Evolutionary conservation across 208 protist genomes (phyloP).

Genomic region (Acanthamoeba castellanii): DNA sequence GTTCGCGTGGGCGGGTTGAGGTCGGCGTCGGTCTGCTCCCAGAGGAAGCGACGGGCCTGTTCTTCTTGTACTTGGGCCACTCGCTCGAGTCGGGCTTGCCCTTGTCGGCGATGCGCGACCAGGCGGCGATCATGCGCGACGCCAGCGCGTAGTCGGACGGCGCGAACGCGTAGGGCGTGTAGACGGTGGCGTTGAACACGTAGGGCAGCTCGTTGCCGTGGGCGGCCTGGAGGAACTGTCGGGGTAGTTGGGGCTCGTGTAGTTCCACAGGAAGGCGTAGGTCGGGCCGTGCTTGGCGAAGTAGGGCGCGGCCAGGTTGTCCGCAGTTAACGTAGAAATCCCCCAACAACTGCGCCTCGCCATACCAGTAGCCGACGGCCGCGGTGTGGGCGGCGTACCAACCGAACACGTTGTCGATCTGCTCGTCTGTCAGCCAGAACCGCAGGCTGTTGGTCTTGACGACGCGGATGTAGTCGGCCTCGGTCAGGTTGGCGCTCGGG

Average conservation of each 20-base stretch:
- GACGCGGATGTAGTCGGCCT: not conserved
- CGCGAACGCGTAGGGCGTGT: not conserved
- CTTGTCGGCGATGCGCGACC: not conserved
- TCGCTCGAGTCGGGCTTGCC: not conserved
- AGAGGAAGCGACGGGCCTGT: too few relatives aligned
- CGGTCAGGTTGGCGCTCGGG: not conserved
- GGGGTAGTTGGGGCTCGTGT: not conserved
- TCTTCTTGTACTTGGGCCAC: not conserved
- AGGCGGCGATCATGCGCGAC: not conserved
- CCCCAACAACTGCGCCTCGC: too few relatives aligned
- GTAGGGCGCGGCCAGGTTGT: too few relatives aligned
- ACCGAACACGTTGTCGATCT: not conserved
- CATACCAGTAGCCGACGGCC: not conserved
- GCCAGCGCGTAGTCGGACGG: not conserved
- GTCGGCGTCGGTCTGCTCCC: too few relatives aligned
- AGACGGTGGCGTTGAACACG: not conserved
- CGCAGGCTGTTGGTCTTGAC: not conserved
- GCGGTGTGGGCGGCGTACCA: not conserved
- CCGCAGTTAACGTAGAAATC: too few relatives aligned
- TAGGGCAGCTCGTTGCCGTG: not conserved
- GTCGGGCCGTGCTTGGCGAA: too few relatives aligned
- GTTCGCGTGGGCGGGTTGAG: too few relatives aligned
- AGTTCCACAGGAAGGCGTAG: not conserved
- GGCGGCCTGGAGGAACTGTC: not conserved
- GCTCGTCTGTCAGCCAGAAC: not conserved